Base-by-base conservation (phyloP, 176 grass and related monocot genomes). In the Saccharum officinarum region DNA sequence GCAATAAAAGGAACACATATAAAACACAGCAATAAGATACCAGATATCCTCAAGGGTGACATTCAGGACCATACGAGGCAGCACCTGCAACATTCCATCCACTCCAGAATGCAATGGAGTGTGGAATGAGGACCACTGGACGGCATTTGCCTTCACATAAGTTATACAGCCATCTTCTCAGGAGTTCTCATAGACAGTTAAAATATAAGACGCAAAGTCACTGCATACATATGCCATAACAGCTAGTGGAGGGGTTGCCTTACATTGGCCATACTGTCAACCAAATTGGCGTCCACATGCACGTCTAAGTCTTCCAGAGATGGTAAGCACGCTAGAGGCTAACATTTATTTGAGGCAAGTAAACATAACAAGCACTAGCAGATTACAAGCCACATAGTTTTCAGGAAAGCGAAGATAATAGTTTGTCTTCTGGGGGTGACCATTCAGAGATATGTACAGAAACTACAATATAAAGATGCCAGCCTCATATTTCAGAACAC, bases 361-460 rank as follows among this genome's bases (percentile, higher is more conserved):
- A 70, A 38, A 79, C 62, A 47, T 45, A 71, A 44, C 22, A 47
- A 22, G 74, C 57, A 67, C 62, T 72, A 84, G 80, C 80, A 55
- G 40, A 63, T 80, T 87, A 91, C 85, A 87, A 84, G 64, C 84
- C 75, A 87, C 8, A 12, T 75, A 31, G 62, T 31, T 65, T 63
- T 90, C 5, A 87, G 50, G 22, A 75, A 86, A 82, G 69, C 14
- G 0, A 87, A 69, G 76, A 54, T 28, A 84, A 71, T 67, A 70
- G 49, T 64, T 79, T 76, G 63, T 87, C 75, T 87, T 84, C 62
- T 25, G 3, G 50, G 10, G 41, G 62, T 7, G 47, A 44, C 23
- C 31, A 70, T 63, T 75, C 60, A 59, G 73, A 86, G 34, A 63
- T 91, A 91, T 87, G 82, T 91, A 91, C 89, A 91, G 41, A 62